Evolutionary conservation across 2,329 filamentous ascomycete genomes (phyloP), one percentile per base, ranked within the genome.

Genomic region (Leptographium radiaticola): DNA sequence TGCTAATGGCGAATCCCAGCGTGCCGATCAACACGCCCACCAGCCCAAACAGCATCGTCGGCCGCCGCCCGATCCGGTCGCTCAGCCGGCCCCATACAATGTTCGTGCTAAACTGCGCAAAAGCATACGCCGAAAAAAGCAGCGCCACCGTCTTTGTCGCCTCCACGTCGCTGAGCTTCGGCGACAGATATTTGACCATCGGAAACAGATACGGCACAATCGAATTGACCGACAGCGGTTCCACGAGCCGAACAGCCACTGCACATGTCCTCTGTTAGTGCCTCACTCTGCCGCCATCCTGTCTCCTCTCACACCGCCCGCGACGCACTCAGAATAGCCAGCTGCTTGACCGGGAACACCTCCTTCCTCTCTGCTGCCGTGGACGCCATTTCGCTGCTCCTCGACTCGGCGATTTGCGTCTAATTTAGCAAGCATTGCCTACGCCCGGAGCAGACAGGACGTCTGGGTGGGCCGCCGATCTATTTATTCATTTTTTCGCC

Each of bases 221-320:
- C 12, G 56, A 57, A 18, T 52, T 55, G 38, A 57, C 31, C 25
- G 56, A 53, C 39, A 57, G 33, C 31, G 56, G 56, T 43, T 57
- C 56, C 8, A 57, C 56, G 34, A 57, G 56, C 10, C 56, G 56
- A 25, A 44, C 47, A 18, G 48, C 53, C 25, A 57, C 56, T 57
- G 52, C 25, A 25, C 25, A 25, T 25, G 25, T 25, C 25, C 25
- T 25, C 25, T 25, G 25, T 25, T 25, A 25, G 25, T 25, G 25
- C 25, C 3, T 25, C 25, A 5, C 25, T 2, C 25, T 25, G 25
- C 25, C 5, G 25, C 4, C 12, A n/a, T 30, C 15, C 13, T 16
- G 20, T 2, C 6, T 16, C 15, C 39, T 40, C 6, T 33, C 15
- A 6, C 31, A 36, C 15, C 7, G 5, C 6, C 13, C 4, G 16